phyloP scores from a whole-genome alignment of 805 yeast genomes.

The Monosporozyma aquatica region DNA sequence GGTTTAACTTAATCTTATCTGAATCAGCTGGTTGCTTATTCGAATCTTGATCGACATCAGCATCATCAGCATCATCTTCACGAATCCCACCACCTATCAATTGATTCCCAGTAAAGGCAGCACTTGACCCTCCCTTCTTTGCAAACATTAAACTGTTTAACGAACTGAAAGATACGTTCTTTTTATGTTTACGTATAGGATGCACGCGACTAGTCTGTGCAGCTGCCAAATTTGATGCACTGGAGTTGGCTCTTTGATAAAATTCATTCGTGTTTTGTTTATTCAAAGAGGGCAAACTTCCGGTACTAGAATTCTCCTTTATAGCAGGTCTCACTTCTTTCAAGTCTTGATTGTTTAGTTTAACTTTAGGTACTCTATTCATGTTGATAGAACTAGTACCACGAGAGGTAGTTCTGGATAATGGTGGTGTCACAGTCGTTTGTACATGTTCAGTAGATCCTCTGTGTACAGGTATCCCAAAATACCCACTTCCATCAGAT shows the following conservation, averaged over 20 bases:
- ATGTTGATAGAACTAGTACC: conserved; percentile 5
- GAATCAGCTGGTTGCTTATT: conserved; percentile 5
- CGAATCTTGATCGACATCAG: background rate
- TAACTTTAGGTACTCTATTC: conserved; percentile 4
- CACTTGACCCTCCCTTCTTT: conserved; percentile 19
- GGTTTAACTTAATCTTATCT: conserved; percentile 20
- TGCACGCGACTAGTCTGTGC: conserved; percentile 15
- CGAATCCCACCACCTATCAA: conserved; percentile 25
- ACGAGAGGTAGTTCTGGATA: conserved; percentile 15
- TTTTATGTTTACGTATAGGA: conserved; percentile 27
- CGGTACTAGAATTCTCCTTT: conserved; percentile 12
- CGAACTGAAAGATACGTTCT: conserved; percentile 29
- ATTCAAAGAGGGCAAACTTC: conserved; percentile 9
- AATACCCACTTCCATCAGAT: conserved; percentile 28
- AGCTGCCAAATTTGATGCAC: conserved; percentile 17
- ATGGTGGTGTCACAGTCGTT: conserved; percentile 5
- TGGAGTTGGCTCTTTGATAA: conserved; percentile 18
- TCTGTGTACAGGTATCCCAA: conserved; percentile 27
- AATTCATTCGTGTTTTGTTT: conserved; percentile 5
- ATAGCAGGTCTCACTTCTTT: conserved; percentile 6
- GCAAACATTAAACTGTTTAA: conserved; percentile 29
- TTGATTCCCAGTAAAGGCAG: conserved; percentile 19
- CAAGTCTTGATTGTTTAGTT: conserved; percentile 7
- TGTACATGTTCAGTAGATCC: conserved; percentile 8
- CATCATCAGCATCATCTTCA: conserved; percentile 23